phyloP scores from a whole-genome alignment of 2,329 filamentous ascomycete genomes.

The Dichotomopilus funicola region DNA sequence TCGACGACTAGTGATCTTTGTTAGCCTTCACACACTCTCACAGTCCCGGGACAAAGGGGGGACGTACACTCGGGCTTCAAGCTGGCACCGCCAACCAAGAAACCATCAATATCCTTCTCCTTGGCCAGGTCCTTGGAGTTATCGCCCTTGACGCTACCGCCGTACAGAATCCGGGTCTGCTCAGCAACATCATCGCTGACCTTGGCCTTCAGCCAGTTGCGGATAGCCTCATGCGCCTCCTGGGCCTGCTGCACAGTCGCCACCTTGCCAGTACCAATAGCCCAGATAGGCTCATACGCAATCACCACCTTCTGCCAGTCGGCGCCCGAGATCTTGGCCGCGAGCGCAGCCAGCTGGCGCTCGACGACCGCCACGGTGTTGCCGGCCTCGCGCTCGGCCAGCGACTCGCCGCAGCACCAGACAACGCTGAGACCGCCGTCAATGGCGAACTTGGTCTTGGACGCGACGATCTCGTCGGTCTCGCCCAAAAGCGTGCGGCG shows the following conservation, averaged over 20 bases:
- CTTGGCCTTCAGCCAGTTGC: slow-evolving; percentile 76
- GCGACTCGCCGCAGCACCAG: slow-evolving; percentile 93
- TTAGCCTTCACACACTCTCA: slow-evolving; percentile 1
- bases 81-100: slow-evolving; percentile 92
- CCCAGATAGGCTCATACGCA: slow-evolving; percentile 99
- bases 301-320: slow-evolving; percentile 95
- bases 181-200: slow-evolving; percentile 71
- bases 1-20: slow-evolving; percentile 41
- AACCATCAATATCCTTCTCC: slow-evolving; percentile 93
- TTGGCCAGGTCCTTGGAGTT: slow-evolving; percentile 91
- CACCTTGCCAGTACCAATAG: slow-evolving; percentile 87
- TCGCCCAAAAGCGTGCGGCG: slow-evolving; percentile 85
- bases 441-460: slow-evolving; percentile 89
- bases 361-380: slow-evolving; percentile 85
- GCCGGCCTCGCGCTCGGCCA: slow-evolving; percentile 81
- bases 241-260: slow-evolving; percentile 84
- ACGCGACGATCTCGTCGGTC: slow-evolving; percentile 75
- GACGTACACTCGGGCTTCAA: slow-evolving; percentile 89
- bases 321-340: slow-evolving; percentile 50
- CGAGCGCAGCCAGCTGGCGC: slow-evolving; percentile 72
- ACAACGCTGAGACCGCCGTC: slow-evolving; percentile 86
- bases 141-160: slow-evolving; percentile 95
- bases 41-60: background rate
- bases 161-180: slow-evolving; percentile 90
- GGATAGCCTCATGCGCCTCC: slow-evolving; percentile 88